phyloP scores from a whole-genome alignment of 371 early-diverging fungal species.

The Mucor circinelloides region DNA sequence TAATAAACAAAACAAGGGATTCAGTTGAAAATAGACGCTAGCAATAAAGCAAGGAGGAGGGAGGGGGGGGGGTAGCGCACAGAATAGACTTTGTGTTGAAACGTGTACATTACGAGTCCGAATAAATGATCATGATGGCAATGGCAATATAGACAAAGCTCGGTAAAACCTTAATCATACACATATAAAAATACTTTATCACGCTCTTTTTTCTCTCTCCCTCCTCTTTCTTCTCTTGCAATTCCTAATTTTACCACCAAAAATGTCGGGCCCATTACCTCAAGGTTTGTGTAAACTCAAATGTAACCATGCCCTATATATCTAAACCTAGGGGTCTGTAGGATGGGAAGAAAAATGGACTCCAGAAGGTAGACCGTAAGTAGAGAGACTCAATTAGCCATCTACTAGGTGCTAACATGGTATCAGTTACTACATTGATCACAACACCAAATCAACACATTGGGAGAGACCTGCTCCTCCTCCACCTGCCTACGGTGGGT shows the following conservation, averaged over 20 bases:
- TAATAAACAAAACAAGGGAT: too few relatives aligned
- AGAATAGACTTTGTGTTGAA: not conserved
- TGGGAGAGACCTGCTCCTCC: slow-evolving; percentile 61
- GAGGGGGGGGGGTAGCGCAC: not conserved
- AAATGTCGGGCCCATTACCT: slow-evolving; percentile 45
- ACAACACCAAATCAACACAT: slow-evolving; percentile 53
- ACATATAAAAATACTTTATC: not conserved
- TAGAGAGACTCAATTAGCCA: not conserved
- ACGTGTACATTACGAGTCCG: not conserved
- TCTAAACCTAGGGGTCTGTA: not conserved
- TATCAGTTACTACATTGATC: slow-evolving; percentile 58
- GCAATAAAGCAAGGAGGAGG: too few relatives aligned
- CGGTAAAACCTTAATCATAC: slow-evolving; percentile 3
- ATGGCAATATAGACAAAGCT: not conserved
- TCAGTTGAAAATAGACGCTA: too few relatives aligned
- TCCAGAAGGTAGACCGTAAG: slow-evolving; percentile 47
- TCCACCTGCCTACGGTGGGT: slow-evolving; percentile 27
- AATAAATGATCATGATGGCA: not conserved
- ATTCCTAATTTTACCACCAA: not conserved
- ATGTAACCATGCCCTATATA: not conserved
- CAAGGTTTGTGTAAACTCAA: slow-evolving; percentile 15
- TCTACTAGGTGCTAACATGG: not conserved
- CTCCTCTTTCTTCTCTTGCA: not conserved
- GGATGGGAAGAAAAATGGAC: slow-evolving; percentile 51
- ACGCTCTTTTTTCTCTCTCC: not conserved